Evolutionary conservation across 768 basidiomycete genomes (phyloP).

Genomic region (Suillus variegatus): DNA sequence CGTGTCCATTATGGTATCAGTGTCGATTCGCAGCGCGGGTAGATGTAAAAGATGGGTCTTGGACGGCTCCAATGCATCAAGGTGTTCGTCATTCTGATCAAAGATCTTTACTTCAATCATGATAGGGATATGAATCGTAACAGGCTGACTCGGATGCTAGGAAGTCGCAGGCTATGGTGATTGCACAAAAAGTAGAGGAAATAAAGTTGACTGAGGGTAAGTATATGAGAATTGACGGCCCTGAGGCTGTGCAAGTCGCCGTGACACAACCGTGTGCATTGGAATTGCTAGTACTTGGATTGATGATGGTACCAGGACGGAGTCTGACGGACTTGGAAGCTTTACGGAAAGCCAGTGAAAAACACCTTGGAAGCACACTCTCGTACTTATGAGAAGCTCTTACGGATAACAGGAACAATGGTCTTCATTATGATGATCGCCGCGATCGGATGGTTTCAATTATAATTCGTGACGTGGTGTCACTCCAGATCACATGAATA

Average conservation of each 20-base stretch:
- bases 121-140: slow-evolving; percentile 12
- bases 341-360: background rate
- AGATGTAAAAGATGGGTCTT: slow-evolving; percentile 12
- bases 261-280: background rate
- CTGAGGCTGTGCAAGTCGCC: slow-evolving; percentile 9
- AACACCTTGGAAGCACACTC: background rate
- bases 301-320: background rate
- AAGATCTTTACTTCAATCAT: slow-evolving; percentile 31
- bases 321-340: slow-evolving; percentile 3
- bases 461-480: background rate
- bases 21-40: slow-evolving; percentile 18
- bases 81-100: slow-evolving; percentile 26
- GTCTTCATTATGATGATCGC: background rate
- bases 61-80: slow-evolving; percentile 13
- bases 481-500: slow-evolving; percentile 2
- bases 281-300: background rate
- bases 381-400: background rate
- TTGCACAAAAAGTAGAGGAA: slow-evolving; percentile 17
- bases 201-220: slow-evolving; percentile 18
- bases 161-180: slow-evolving; percentile 7
- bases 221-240: background rate
- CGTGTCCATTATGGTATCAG: slow-evolving; percentile 7
- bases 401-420: background rate
- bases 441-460: background rate
- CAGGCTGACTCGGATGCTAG: slow-evolving; percentile 6